These are phyloP conservation scores for Scheffersomyces insectosa DNA, from an alignment of 1,139 yeast species.

Conservation along the genomic window DNA sequence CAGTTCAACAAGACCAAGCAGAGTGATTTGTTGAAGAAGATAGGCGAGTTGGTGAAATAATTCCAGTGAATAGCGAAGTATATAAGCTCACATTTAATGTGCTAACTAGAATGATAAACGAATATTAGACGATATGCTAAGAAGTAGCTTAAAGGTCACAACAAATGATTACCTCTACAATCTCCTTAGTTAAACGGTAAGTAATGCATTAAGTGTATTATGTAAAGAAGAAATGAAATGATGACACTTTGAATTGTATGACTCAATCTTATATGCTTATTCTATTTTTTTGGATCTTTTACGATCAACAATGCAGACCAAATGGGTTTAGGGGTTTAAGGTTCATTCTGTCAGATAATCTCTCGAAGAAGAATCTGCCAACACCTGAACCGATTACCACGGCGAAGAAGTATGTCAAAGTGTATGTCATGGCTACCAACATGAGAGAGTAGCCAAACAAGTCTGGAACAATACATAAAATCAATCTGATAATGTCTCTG, in stretches of 20 bases:
- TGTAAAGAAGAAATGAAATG: no score
- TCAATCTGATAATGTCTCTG: constrained; percentile 56
- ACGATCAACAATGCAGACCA: constrained; percentile 9
- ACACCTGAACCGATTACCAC: constrained; percentile 66
- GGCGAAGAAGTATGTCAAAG: constrained; percentile 68
- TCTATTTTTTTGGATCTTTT: no score
- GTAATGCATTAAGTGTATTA: no score
- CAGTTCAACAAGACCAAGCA: constrained; percentile 43
- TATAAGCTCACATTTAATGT: no score
- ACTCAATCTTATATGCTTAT: no score
- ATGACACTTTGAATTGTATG: no score
- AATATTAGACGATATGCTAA: no score
- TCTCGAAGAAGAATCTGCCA: constrained; percentile 68
- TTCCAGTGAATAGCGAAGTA: no score
- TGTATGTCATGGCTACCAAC: constrained; percentile 77
- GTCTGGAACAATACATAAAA: constrained; percentile 60
- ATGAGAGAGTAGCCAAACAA: constrained; percentile 68
- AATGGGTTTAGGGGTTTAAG: constrained; percentile 20
- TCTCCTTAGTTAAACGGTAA: no score
- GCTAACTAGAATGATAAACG: no score
- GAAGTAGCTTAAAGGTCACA: no score
- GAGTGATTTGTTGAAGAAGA: constrained; percentile 35
- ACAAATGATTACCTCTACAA: no score
- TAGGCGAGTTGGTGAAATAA: constrained; percentile 6
- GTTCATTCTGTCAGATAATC: constrained; percentile 41